Base-by-base conservation (phyloP, 2,329 filamentous ascomycete genomes). In the Colletotrichum simmondsii region DNA sequence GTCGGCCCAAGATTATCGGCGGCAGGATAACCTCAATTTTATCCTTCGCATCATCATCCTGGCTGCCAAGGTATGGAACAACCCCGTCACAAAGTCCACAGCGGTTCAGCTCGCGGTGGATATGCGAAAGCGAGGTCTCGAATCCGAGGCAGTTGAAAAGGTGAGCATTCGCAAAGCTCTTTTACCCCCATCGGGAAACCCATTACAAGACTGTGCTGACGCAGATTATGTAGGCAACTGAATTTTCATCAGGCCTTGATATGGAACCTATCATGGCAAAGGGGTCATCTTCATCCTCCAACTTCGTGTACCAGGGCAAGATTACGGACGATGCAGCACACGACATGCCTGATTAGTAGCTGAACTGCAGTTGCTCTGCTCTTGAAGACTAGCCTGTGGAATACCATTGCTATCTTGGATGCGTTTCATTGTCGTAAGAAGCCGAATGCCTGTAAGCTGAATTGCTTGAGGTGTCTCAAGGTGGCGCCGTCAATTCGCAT, bases 31-130 rank as follows among this genome's bases (percentile, higher is more conserved):
- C 3, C 83, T 94, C 35, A 88, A 91, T 74, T 94, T 93, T 74
- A 83, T 94, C 16, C 85, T 94, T 12, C 87, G 88, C n/a, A 90
- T 92, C 6, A 91, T 94, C 85, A 87, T 91, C 46, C 88, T 89
- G 2, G 84, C 93, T 68, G 92, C 92, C 67, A 86, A 42, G n/a
- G 85, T 56, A 0, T 49, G 16, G 46, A 90, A 89, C 74, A 93
- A 92, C 72, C 90, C 90, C 0, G 83, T 94, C 12, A 92, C 91
- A 0, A 91, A 93, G 73, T 93, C 92, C 0, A 92, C 94, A 77
- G 83, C 94, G 14, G 87, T 92, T 3, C 92, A 94, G 78, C 83
- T 94, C 24, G 91, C 93, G 72, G 87, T 92, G 24, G 92, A 94
- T 75, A 85, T 94, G 10, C 71, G 69, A 35, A 88, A 89, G 78